Percentiles rank a stretch among this genome's conserved stretches.
Conservation (phyloP, 2,329 filamentous ascomycete genomes). For the Ascochyta koolunga region DNA sequence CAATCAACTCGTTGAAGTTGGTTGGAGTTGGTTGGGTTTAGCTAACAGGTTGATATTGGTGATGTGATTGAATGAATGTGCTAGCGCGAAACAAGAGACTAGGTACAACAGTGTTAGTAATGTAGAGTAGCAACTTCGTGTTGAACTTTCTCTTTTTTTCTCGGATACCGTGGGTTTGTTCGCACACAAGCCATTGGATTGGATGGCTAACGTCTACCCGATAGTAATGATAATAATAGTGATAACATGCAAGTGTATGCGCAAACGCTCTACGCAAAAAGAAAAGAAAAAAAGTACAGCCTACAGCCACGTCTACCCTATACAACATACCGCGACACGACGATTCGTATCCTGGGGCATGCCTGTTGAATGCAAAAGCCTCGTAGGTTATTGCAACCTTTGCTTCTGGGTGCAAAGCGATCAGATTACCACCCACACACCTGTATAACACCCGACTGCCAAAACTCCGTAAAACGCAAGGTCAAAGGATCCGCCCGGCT, state of each 20-base stretch:
- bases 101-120: too few species aligned
- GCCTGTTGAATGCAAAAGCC: too few species aligned
- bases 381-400: neutral
- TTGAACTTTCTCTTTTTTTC: too few species aligned
- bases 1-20: too few species aligned
- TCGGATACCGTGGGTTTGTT: too few species aligned
- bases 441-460: conserved; percentile 7
- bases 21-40: too few species aligned
- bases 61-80: too few species aligned
- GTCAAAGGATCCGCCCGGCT: neutral
- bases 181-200: neutral
- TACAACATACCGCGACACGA: conserved; percentile 14
- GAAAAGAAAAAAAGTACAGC: neutral
- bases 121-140: too few species aligned
- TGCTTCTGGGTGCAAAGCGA: conserved; percentile 1
- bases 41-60: too few species aligned
- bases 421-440: conserved; percentile 7
- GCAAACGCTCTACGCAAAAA: conserved; percentile 9
- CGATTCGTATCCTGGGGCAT: neutral
- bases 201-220: neutral
- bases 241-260: conserved; percentile 10
- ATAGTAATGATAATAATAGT: neutral
- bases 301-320: neutral
- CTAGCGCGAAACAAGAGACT: too few species aligned
- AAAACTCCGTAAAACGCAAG: conserved; percentile 5